Evolutionary conservation across 2,329 filamentous ascomycete species (phyloP), one percentile per base, ranked within the genome.

Genomic region (Microdochium trichocladiopsis): DNA sequence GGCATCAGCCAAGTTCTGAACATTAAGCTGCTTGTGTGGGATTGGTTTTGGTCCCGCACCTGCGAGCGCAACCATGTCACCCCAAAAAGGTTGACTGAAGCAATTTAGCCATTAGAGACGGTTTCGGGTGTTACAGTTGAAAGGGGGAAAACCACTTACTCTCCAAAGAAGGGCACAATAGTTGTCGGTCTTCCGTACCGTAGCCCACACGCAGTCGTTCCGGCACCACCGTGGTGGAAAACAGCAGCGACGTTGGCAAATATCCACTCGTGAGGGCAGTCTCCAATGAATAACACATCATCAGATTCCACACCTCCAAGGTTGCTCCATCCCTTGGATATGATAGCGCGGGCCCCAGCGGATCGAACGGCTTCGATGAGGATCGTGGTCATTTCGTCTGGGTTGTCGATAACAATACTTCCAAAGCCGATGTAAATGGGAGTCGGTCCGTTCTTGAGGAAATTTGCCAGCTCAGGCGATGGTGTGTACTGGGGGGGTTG

Each of bases 351-450:
- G 5, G 71, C 67, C 2, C 76, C 75, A 23, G 65, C 61, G 10
- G 55, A 61, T n/a, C 58, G 55, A 4, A 76, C 64, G 2, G 75
- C 72, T 24, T 68, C 63, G 0, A 77, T 58, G 0, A 79, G 60
- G 1, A 69, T 65, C 0, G 64, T 51, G 1, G 69, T 75, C 23
- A 79, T 56, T 14, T 53, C 56, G 2, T 65, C 57, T 0, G 74
- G 69, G 21, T 78, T 62, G 9, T 76, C 86, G 0, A 92, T 84
- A 2, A 93, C 88, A 50, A 93, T 93, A 0, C 86, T 90, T 0
- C 88, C 88, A 59, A 94, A 94, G 0, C 89, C 89, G 54, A 93
- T 88, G 61, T 93, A 93, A 0, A 93, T 79, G 0, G 89, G 89
- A 2, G 87, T 82, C 1, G 86, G 80, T 0, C 89, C 88, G 22